Conservation (phyloP, 176 grass and related monocot species). For the Guadua angustifolia region DNA sequence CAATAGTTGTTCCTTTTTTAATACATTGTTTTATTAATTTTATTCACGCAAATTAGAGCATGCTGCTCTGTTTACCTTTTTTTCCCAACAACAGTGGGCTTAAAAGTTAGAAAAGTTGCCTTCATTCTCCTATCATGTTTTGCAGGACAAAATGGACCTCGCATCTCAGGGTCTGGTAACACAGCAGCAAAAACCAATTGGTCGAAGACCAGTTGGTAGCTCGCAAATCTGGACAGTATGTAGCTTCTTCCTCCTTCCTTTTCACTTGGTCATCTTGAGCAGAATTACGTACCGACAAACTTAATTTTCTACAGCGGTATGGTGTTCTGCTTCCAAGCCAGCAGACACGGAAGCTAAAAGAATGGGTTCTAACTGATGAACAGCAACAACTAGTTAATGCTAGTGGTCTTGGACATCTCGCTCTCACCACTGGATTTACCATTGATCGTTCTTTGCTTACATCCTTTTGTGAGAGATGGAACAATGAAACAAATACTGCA, state of each 20-base stretch:
- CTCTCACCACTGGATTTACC: constrained; percentile 65
- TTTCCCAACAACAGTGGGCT: background rate
- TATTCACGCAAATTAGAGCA: constrained; percentile 6
- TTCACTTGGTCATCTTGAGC: constrained; percentile 17
- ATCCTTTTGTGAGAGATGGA: constrained; percentile 65
- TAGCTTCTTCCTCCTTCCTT: constrained; percentile 27
- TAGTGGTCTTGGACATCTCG: constrained; percentile 69
- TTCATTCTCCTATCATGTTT: constrained; percentile 30
- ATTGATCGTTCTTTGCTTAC: constrained; percentile 66
- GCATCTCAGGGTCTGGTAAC: constrained; percentile 30
- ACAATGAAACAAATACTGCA: constrained; percentile 68
- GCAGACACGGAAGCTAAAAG: constrained; percentile 66
- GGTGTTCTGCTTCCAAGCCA: constrained; percentile 68
- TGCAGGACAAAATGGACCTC: constrained; percentile 54
- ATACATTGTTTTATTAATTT: constrained; percentile 13
- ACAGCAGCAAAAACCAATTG: constrained; percentile 56
- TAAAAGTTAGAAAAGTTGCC: background rate
- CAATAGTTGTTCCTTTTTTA: constrained; percentile 26
- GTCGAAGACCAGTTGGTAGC: constrained; percentile 52
- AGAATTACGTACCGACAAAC: constrained; percentile 27
- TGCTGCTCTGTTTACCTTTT: background rate
- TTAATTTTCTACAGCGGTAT: constrained; percentile 46
- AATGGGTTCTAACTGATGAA: constrained; percentile 61
- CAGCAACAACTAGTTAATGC: constrained; percentile 61
- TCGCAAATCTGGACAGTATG: constrained; percentile 60